Percentiles rank a stretch among this genome's conserved stretches.
Conservation (phyloP, 2,329 filamentous ascomycete species). For the Beauveria medogensis region DNA sequence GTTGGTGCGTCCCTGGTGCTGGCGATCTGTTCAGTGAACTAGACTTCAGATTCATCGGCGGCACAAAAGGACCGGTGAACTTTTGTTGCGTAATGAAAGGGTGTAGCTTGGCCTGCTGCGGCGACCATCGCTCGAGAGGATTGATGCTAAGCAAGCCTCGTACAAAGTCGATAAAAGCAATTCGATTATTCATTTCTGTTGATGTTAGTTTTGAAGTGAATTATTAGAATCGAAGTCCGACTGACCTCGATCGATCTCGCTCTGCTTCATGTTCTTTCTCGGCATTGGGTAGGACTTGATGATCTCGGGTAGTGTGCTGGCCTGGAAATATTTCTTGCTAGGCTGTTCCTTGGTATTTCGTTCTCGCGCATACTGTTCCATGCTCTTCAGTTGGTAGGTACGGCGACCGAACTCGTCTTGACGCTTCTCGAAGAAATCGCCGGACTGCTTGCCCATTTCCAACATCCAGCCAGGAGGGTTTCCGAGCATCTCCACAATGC, state of each 20-base stretch:
- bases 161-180: constrained; percentile 97
- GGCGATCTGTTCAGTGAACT: constrained; percentile 79
- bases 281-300: constrained; percentile 98
- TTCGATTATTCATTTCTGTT: constrained; percentile 94
- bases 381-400: constrained; percentile 86
- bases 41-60: constrained; percentile 91
- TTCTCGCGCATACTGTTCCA: constrained; percentile 96
- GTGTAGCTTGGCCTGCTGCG: constrained; percentile 92
- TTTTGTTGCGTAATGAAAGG: constrained; percentile 99
- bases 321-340: constrained; percentile 99
- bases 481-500: constrained; percentile 97
- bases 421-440: constrained; percentile 92
- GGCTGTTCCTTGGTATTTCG: constrained; percentile 96
- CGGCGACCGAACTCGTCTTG: constrained; percentile 87
- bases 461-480: constrained; percentile 98
- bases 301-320: constrained; percentile 88
- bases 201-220: constrained; percentile 12
- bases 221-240: background rate
- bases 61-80: constrained; percentile 91
- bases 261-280: constrained; percentile 97
- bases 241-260: constrained; percentile 87
- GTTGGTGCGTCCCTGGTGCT: constrained; percentile 88
- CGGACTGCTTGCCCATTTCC: constrained; percentile 95
- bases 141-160: constrained; percentile 89
- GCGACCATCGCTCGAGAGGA: constrained; percentile 92